Percentiles rank a stretch among this genome's conserved stretches.
phyloP scores from a whole-genome alignment of 1,284 basidiomycete species.

The Erythrobasidium hasegawianum region DNA sequence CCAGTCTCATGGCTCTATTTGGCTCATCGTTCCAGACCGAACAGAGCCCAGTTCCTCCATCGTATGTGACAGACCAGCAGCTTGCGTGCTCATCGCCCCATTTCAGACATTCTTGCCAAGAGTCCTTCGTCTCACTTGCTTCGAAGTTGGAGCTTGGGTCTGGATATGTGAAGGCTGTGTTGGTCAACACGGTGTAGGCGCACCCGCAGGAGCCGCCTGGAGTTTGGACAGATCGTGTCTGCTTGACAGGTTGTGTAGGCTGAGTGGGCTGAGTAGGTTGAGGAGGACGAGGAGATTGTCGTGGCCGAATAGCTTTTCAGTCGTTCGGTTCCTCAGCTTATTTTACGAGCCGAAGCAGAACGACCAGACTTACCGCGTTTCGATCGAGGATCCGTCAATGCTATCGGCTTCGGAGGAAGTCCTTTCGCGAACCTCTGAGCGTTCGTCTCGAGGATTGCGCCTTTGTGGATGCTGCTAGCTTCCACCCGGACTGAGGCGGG shows the following conservation, averaged over 20 bases:
- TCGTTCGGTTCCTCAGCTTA: no score
- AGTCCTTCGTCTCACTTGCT: background rate
- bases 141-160: background rate
- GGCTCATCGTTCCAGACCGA: background rate
- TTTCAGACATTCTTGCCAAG: background rate
- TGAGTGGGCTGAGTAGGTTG: background rate
- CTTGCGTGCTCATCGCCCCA: background rate
- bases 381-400: background rate
- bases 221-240: background rate
- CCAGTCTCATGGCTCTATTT: no score
- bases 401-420: background rate
- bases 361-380: background rate
- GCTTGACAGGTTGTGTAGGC: no score
- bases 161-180: background rate
- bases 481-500: no score
- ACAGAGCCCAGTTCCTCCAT: background rate
- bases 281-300: background rate
- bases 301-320: no score
- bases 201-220: background rate
- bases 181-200: background rate
- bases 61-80: background rate
- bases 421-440: background rate
- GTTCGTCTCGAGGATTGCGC: background rate
- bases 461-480: no score
- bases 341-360: no score